Base-by-base conservation (phyloP, 345 rosid species). In the Hirschfeldia incana region DNA sequence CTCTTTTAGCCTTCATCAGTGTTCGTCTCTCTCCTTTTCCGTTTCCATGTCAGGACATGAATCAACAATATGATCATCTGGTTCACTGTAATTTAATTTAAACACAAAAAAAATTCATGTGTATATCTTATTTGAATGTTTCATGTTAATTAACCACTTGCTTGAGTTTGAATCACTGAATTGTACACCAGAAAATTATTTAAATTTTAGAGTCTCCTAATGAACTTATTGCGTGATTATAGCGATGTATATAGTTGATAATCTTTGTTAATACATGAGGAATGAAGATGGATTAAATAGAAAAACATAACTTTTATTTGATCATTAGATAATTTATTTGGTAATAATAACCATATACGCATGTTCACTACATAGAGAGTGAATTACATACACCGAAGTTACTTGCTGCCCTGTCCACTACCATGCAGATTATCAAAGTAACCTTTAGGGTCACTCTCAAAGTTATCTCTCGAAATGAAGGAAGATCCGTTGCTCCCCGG, bases 391-490 rank as follows among this genome's bases (percentile, higher is more conserved):
- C 5, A 73, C 0, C 42, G 34, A 61, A 21, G 0, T 80, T 21
- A 80, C 30, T 80, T 80, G 26, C 42, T 73, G 51, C 67, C 72
- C 60, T 53, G 81, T 34, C 81, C 76, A 65, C 30, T 61, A 36
- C 76, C 72, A 65, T 75, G 73, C 15, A 80, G 69, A 70, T 75
- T 75, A 70, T 80, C 80, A 65, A 75, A 80, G 46, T 70, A 65
- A n/a, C 76, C 67, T 70, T 80, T 80, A 8, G 83, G 83, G 11
- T 75, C 62, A 57, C 57, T 75, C 64, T 80, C 79, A 65, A 70
- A 80, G 67, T 28, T 33, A 30, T 30, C 83, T 65, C 79, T 80
- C 2, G 83, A 75, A 32, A 80, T 80, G 76, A 75, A 57, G 6
- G 72, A 27, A 2, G 79, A 53, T 1, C 83, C 76, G 29, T 11